Percentiles rank a stretch among this genome's conserved stretches.
Conservation (phyloP, 2,329 filamentous ascomycete species). For the Furcasterigmium sp. region DNA sequence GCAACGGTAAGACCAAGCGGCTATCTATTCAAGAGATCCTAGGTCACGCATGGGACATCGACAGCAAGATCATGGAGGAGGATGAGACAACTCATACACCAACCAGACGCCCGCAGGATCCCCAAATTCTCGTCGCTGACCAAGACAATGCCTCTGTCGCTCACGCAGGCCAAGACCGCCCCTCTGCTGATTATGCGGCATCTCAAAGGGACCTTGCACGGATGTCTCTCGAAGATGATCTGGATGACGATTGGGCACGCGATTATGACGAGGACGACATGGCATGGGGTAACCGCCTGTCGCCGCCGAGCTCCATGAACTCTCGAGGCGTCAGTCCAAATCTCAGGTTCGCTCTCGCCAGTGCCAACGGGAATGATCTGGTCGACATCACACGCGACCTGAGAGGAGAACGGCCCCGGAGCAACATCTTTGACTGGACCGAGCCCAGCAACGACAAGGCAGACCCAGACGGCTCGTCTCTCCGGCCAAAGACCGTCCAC, state of each 20-base stretch:
- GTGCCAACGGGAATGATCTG: slow-evolving; percentile 42
- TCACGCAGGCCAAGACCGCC: slow-evolving; percentile 20
- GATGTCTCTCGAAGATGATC: slow-evolving; percentile 55
- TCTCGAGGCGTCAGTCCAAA: slow-evolving; percentile 47
- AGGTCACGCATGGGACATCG: slow-evolving; percentile 48
- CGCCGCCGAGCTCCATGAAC: slow-evolving; percentile 53
- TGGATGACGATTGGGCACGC: slow-evolving; percentile 58
- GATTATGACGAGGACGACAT: slow-evolving; percentile 43
- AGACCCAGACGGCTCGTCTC: slow-evolving; percentile 51
- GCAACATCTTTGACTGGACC: slow-evolving; percentile 75
- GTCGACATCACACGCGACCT: slow-evolving; percentile 20
- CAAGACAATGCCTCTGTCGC: slow-evolving; percentile 13
- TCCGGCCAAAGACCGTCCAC: slow-evolving; percentile 69
- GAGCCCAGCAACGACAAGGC: slow-evolving; percentile 61
- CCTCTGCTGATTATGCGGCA: slow-evolving; percentile 25
- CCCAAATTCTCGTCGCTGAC: slow-evolving; percentile 14
- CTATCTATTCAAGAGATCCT: slow-evolving; percentile 56
- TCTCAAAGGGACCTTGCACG: slow-evolving; percentile 38
- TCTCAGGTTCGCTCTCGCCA: slow-evolving; percentile 48
- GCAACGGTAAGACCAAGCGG: slow-evolving; percentile 43
- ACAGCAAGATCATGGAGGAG: slow-evolving; percentile 56
- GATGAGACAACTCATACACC: slow-evolving; percentile 53
- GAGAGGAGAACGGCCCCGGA: slow-evolving; percentile 47
- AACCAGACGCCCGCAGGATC: slow-evolving; percentile 30
- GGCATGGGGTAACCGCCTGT: slow-evolving; percentile 49